phyloP scores from a whole-genome alignment of 257 asterid species.

The Plantago ovata region DNA sequence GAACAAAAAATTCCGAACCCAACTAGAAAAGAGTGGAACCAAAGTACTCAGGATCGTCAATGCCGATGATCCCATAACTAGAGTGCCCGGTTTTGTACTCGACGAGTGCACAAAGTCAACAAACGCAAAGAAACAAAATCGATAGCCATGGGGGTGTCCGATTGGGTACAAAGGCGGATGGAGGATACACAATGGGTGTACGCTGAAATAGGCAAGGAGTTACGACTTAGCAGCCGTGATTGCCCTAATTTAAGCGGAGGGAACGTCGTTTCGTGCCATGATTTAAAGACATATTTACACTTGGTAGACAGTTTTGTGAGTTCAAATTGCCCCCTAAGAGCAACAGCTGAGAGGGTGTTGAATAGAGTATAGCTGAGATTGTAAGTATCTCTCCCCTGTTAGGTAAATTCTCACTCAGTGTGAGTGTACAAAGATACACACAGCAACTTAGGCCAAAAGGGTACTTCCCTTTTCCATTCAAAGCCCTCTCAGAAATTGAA shows the following conservation, averaged over 20 bases:
- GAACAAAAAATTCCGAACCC: slow-evolving; percentile 47
- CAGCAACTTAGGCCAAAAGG: slow-evolving; percentile 11
- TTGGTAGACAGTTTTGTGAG: slow-evolving; percentile 56
- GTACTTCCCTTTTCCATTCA: background rate
- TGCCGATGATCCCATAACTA: slow-evolving; percentile 69
- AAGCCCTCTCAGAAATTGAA: slow-evolving; percentile 8
- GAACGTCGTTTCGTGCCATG: slow-evolving; percentile 67
- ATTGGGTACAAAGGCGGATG: slow-evolving; percentile 52
- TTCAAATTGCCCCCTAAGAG: slow-evolving; percentile 58
- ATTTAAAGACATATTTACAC: slow-evolving; percentile 77
- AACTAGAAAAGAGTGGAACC: slow-evolving; percentile 51
- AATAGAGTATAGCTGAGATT: slow-evolving; percentile 5
- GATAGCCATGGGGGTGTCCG: slow-evolving; percentile 26
- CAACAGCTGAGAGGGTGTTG: slow-evolving; percentile 54
- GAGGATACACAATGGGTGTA: slow-evolving; percentile 73
- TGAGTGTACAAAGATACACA: background rate
- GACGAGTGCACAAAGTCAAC: slow-evolving; percentile 24
- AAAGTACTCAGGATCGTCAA: slow-evolving; percentile 74
- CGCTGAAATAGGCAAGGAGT: slow-evolving; percentile 82
- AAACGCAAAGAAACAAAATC: slow-evolving; percentile 1
- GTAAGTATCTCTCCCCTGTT: slow-evolving; percentile 2
- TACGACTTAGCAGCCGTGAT: slow-evolving; percentile 58
- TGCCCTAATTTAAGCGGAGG: slow-evolving; percentile 46
- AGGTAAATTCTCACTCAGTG: background rate
- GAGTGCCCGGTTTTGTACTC: slow-evolving; percentile 74